Evolutionary conservation across 257 asterid genomes (phyloP).

Genomic region (Rhazya stricta): DNA sequence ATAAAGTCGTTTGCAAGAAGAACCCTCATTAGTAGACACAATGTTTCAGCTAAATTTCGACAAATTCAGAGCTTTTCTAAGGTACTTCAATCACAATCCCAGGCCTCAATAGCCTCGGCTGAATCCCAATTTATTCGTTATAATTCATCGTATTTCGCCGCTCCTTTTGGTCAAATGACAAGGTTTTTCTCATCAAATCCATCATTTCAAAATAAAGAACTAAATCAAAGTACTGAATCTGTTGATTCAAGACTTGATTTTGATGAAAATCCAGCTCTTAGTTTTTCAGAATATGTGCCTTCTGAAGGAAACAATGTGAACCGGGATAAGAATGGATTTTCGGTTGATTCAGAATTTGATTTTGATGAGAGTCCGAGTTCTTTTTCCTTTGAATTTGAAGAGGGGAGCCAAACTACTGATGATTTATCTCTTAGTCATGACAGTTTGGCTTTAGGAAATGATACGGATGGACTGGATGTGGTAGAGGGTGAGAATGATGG

Average conservation of each 20-base stretch:
- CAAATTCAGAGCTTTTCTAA: constrained; percentile 10
- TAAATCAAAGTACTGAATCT: not conserved
- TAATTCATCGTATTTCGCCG: constrained; percentile 25
- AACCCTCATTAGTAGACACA: constrained; percentile 27
- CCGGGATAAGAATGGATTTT: not conserved
- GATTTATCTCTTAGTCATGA: constrained; percentile 7
- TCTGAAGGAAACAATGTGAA: not conserved
- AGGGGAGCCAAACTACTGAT: not conserved
- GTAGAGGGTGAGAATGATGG: constrained; percentile 22
- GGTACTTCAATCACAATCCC: constrained; percentile 24
- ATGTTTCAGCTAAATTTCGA: constrained; percentile 24
- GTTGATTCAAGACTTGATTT: constrained; percentile 13
- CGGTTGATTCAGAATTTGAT: not conserved
- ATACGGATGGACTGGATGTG: not conserved
- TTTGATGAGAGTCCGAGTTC: constrained; percentile 12
- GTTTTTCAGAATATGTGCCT: not conserved
- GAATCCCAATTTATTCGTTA: constrained; percentile 20
- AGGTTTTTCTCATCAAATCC: constrained; percentile 50
- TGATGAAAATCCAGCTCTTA: constrained; percentile 20
- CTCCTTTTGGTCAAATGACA: constrained; percentile 20
- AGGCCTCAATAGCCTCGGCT: constrained; percentile 5
- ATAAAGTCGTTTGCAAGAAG: constrained; percentile 15
- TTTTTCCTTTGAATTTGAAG: constrained; percentile 2
- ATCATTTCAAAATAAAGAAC: constrained; percentile 16
- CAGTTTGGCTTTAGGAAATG: constrained; percentile 6